Evolutionary conservation across 352 stramenopile species (phyloP), one percentile per base, ranked within the genome.

Genomic region (Globisporangium paroecandrum): DNA sequence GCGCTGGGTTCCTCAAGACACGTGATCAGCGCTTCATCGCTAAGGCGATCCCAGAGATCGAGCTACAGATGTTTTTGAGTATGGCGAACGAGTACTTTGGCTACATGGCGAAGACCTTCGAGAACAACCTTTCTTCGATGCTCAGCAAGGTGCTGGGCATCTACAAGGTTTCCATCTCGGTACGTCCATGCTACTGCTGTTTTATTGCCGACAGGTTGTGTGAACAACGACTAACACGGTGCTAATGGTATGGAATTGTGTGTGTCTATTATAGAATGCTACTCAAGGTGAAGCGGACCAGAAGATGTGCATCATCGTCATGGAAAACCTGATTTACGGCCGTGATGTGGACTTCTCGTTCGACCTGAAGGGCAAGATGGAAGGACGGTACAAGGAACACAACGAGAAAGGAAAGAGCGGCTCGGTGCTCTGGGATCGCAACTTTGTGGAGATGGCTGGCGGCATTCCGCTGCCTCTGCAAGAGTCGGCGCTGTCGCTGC

Each of bases 11-110:
- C 43, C 58, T 96, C 53, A 94, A 94, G 70, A 96, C 89, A 8
- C 75, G 76, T n/a, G 89, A 96, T 57, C 79, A 96, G 68, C 82
- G 89, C 9, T 96, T 96, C 51, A 93, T 96, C 41, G 85, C 86
- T 1, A 96, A 96, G 62, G 89, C 83, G 1, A 94, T 96, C 56
- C 87, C 89, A 1, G 80, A 92, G 60, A 95, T 93, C 32, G 86
- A 96, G 57, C 66, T 96, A 18, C 85, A 94, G 57, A 95, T 96
- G 89, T 96, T 96, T 62, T 67, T 96, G 65, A 94, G 87, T 56
- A 93, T 95, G 85, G 87, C 87, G 55, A 93, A 91, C 71, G 88
- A 94, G 62, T 96, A 96, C 66, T 96, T 96, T 63, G 80, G 82
- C 61, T 95, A 96, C 74, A 92, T 96, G 83, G 89, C 87, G 2